These are phyloP conservation scores for Dactylellina cionopaga DNA, from an alignment of 2,329 filamentous ascomycete species.

Conservation along the genomic window DNA sequence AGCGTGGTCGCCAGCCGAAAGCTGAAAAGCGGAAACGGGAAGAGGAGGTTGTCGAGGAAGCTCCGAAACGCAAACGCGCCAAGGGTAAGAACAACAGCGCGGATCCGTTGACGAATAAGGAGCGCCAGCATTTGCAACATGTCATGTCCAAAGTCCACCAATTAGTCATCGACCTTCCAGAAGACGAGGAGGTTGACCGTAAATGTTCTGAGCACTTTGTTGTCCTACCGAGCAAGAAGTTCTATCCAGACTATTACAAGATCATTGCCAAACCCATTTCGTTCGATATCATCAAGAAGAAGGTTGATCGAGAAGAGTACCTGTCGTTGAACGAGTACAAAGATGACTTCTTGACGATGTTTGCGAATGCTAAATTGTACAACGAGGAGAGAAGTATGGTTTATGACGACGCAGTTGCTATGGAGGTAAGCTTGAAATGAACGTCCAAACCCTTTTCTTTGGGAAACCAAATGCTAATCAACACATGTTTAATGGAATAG, in stretches of 20 bases:
- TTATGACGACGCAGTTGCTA: constrained; percentile 89
- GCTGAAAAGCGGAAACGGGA: constrained; percentile 88
- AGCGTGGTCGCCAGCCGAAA: constrained; percentile 81
- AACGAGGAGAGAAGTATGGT: constrained; percentile 95
- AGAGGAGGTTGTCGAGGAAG: constrained; percentile 71
- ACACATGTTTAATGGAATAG: constrained; percentile 11
- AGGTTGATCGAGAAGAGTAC: constrained; percentile 97
- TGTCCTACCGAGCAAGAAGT: constrained; percentile 85
- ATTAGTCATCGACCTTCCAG: constrained; percentile 77
- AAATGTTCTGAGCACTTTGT: constrained; percentile 70
- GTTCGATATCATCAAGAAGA: constrained; percentile 93
- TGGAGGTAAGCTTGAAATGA: constrained; percentile 74
- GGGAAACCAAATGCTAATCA: background rate
- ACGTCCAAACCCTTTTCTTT: background rate
- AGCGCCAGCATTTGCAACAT: constrained; percentile 80
- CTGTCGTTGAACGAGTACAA: constrained; percentile 80
- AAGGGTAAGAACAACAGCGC: constrained; percentile 60
- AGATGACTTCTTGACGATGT: constrained; percentile 83
- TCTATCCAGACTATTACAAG: constrained; percentile 94
- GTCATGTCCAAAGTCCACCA: constrained; percentile 82
- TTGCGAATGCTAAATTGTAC: constrained; percentile 91
- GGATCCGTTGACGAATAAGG: constrained; percentile 73
- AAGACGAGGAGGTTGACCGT: constrained; percentile 66
- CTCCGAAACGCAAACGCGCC: constrained; percentile 77
- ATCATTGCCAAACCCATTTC: constrained; percentile 92